Evolutionary conservation across 2,329 filamentous ascomycete genomes (phyloP).

Genomic region (Sarocladium oryzae): DNA sequence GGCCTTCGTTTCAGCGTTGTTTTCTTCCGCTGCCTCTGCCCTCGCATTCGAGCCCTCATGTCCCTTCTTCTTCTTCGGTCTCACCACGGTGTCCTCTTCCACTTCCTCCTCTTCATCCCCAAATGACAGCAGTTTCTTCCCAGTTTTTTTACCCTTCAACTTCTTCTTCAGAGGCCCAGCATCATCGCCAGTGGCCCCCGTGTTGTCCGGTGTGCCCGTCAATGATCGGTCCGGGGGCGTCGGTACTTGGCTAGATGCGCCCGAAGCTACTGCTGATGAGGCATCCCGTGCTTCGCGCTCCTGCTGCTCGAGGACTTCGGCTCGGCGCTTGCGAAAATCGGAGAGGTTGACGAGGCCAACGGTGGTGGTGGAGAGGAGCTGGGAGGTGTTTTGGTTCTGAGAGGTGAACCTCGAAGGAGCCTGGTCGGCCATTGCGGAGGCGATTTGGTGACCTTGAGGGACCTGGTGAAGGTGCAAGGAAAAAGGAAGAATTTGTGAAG

Average conservation of each 20-base stretch:
- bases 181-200: constrained; percentile 28
- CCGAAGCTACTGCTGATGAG: constrained; percentile 30
- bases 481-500: neutral
- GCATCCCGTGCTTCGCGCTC: constrained; percentile 70
- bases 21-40: constrained; percentile 12
- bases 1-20: constrained; percentile 23
- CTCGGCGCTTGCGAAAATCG: constrained; percentile 92
- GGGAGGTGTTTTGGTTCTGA: constrained; percentile 67
- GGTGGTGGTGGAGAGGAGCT: constrained; percentile 76
- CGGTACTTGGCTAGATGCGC: constrained; percentile 22
- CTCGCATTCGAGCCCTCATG: constrained; percentile 20
- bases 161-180: neutral
- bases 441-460: neutral
- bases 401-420: constrained; percentile 56
- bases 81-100: constrained; percentile 17
- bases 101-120: constrained; percentile 16
- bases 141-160: neutral
- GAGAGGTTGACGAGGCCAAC: constrained; percentile 87
- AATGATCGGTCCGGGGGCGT: constrained; percentile 45
- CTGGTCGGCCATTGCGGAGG: constrained; percentile 32
- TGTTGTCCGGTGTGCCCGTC: constrained; percentile 39
- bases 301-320: constrained; percentile 87
- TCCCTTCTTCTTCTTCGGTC: constrained; percentile 35
- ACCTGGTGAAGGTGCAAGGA: neutral
- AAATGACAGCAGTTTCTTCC: constrained; percentile 11